These are phyloP conservation scores for Coniferiporia weirii DNA, from an alignment of 1,284 basidiomycete genomes.

Conservation along the genomic window DNA sequence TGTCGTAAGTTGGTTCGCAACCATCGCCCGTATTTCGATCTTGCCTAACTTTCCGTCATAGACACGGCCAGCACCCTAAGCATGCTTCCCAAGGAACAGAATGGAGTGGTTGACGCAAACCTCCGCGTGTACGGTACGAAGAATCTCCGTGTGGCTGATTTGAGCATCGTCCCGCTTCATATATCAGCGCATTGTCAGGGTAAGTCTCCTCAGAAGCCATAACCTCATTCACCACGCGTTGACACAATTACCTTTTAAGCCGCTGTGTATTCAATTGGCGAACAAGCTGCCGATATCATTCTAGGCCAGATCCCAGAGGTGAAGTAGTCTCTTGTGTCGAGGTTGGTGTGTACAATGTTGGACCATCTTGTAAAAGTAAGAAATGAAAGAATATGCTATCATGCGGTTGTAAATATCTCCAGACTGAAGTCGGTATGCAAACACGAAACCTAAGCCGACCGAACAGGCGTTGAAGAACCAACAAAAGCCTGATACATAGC, in stretches of 20 bases:
- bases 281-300: slow-evolving; percentile 4
- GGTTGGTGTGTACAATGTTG: no score
- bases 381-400: no score
- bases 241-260: slow-evolving; percentile 9
- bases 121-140: slow-evolving; percentile 29
- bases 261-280: slow-evolving; percentile 21
- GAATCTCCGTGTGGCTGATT: slow-evolving; percentile 30
- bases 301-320: neutral
- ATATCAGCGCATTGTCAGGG: slow-evolving; percentile 22
- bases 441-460: no score
- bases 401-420: no score
- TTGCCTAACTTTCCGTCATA: neutral
- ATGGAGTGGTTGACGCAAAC: slow-evolving; percentile 35
- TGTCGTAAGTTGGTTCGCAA: slow-evolving; percentile 9
- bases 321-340: no score
- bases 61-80: slow-evolving; percentile 33
- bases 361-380: no score
- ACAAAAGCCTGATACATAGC: no score
- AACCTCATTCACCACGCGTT: neutral
- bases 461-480: no score
- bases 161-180: slow-evolving; percentile 25
- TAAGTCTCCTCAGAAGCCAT: neutral
- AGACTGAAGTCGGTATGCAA: no score
- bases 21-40: neutral
- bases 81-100: slow-evolving; percentile 35